A percentile compares a stretch with the other conserved stretches of the same genome.
phyloP scores from a whole-genome alignment of 768 basidiomycete genomes.

The Tricholoma sp. region DNA sequence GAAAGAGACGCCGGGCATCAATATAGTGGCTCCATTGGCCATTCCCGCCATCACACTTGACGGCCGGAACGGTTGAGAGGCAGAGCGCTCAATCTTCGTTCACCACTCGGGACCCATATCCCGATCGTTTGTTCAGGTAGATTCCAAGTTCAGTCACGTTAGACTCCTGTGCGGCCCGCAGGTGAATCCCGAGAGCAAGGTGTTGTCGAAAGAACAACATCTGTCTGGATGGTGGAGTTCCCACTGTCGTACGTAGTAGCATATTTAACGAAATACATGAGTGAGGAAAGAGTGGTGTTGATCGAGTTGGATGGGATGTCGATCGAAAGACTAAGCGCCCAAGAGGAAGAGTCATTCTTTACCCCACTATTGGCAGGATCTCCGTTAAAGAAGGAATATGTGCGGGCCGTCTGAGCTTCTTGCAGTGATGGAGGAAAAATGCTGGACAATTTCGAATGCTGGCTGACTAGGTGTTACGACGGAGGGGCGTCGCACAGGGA shows the following conservation, averaged over 20 bases:
- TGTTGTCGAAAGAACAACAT: constrained; percentile 11
- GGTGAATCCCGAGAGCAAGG: constrained; percentile 4
- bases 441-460: neutral
- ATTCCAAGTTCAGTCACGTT: neutral
- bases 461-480: neutral
- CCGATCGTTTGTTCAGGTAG: neutral
- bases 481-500: neutral
- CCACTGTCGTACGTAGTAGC: constrained; percentile 16
- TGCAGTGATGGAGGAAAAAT: neutral
- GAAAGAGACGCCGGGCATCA: constrained; percentile 11
- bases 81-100: constrained; percentile 9
- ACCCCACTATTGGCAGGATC: neutral
- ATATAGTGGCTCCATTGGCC: constrained; percentile 18
- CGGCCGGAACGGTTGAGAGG: constrained; percentile 12
- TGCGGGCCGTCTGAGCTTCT: neutral
- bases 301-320: neutral
- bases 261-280: constrained; percentile 18
- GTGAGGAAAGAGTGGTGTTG: constrained; percentile 16
- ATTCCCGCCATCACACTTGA: constrained; percentile 16
- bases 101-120: constrained; percentile 14
- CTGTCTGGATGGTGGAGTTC: constrained; percentile 19
- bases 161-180: neutral
- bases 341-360: neutral
- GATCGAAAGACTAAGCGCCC: neutral
- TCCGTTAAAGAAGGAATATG: neutral